Evolutionary conservation across 345 rosid genomes (phyloP), one percentile per base, ranked within the genome.

Genomic region (Sonneratia alba): DNA sequence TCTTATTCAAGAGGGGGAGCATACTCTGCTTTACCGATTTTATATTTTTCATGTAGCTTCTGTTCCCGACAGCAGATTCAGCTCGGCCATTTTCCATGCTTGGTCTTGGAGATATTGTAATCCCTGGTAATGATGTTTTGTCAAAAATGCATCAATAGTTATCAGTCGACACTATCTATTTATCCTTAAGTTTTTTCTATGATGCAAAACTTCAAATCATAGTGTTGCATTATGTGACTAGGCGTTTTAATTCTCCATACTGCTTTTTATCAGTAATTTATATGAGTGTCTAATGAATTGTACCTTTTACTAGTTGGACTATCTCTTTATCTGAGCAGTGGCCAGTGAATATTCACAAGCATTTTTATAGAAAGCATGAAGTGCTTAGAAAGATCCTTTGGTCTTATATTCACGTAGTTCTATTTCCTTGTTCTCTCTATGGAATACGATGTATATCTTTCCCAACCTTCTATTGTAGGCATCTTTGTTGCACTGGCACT

Each of bases 71-170:
- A 4, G 87, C 85, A 3, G 93, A 89, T 77, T 37, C 85, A 61
- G 77, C 78, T 45, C 82, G 99, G 22, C 99, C 99, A 53, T 95
- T 80, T 82, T 95, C 99, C 80, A 90, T 95, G 99, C 96, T 95
- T 77, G 98, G 99, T 36, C 99, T 95, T 83, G 99, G 99, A 76
- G 99, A 92, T 71, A 92, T 95, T 83, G 99, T 95, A 75, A 92
- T 95, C 65, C 99, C 99, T 5, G 99, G 99, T 92, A 87, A 69
- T 81, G 3, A n/a, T 57, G 36, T 36, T 72, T 57, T 74, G 19
- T 62, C 10, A 24, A 61, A 22, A 11, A n/a, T 34, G 37, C 13
- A 27, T 8, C 32, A 24, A 9, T 57, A 7, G 1, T 7, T n/a
- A n/a, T 7, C 6, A 13, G 6, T 32, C 3, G 24, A 3, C 15